phyloP scores from a whole-genome alignment of 306 rosid species.

The Fagus crenata region DNA sequence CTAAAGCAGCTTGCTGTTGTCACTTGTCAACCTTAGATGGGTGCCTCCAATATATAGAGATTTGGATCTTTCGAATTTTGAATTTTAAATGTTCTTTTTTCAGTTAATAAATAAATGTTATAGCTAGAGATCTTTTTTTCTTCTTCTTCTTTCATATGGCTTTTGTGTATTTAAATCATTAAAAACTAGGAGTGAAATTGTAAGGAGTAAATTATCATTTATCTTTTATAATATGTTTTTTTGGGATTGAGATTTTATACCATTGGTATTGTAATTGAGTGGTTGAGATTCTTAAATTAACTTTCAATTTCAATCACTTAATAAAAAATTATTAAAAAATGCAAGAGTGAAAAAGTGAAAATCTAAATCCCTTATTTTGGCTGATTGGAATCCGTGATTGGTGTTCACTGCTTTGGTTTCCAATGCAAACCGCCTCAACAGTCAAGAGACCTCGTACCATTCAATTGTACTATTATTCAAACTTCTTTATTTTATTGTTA shows the following conservation, averaged over 20 bases:
- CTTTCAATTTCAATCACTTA: too few relatives aligned
- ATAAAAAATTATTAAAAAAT: too few relatives aligned
- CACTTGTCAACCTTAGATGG: conserved; percentile 20
- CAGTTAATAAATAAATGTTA: background rate
- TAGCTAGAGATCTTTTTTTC: too few relatives aligned
- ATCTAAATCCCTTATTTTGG: too few relatives aligned
- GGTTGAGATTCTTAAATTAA: too few relatives aligned
- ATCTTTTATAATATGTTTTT: conserved; percentile 1
- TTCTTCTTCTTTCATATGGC: too few relatives aligned
- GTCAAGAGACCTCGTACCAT: conserved; percentile 48
- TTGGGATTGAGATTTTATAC: too few relatives aligned
- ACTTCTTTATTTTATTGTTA: conserved; percentile 23
- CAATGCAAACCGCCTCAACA: conserved; percentile 51
- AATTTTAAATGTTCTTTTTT: conserved; percentile 24
- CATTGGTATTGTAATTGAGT: too few relatives aligned
- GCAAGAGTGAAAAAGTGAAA: too few relatives aligned
- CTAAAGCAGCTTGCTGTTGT: conserved; percentile 24
- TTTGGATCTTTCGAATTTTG: background rate
- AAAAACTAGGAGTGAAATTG: conserved; percentile 30
- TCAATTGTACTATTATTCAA: conserved; percentile 51
- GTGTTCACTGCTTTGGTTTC: conserved; percentile 32
- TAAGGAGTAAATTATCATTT: conserved; percentile 8
- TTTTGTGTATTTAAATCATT: background rate
- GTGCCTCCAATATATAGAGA: conserved; percentile 53
- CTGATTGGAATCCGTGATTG: conserved; percentile 4